Evolutionary conservation across 1,284 basidiomycete species (phyloP).

Genomic region (Cutaneotrichosporon cutaneum): DNA sequence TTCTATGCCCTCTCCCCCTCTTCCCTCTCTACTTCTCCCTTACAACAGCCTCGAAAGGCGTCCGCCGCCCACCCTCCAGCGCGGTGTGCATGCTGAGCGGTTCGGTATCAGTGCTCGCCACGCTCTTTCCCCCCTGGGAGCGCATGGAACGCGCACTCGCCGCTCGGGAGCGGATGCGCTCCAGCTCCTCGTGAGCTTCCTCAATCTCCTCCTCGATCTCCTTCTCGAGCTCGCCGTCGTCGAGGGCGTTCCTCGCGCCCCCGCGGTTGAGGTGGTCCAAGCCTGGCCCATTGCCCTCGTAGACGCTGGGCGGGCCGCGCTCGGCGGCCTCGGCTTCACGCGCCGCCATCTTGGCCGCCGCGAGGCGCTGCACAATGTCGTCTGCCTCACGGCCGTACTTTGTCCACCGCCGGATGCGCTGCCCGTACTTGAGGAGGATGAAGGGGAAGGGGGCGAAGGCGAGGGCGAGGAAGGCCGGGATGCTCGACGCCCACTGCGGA

Average conservation of each 20-base stretch:
- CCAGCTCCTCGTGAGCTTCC: neutral
- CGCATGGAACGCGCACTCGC: neutral
- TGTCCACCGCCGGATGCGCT: constrained; percentile 26
- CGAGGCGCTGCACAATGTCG: constrained; percentile 11
- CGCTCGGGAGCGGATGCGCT: neutral
- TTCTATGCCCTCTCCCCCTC: too few species aligned
- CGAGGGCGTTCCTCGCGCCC: neutral
- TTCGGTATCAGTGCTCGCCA: neutral
- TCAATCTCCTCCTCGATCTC: constrained; percentile 1
- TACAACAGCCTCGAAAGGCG: neutral
- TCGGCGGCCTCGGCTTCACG: neutral
- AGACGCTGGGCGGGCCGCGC: neutral
- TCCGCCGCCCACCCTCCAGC: neutral
- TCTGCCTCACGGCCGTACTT: constrained; percentile 28
- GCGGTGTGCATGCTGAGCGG: neutral
- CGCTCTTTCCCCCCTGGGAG: neutral
- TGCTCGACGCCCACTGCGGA: constrained; percentile 58
- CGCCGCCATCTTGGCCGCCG: constrained; percentile 4
- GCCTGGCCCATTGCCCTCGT: neutral
- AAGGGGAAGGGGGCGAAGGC: constrained; percentile 61
- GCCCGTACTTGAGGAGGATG: constrained; percentile 22
- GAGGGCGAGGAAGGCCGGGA: constrained; percentile 63
- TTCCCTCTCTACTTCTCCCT: neutral
- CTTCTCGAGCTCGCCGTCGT: constrained; percentile 1
- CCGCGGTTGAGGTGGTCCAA: neutral